Evolutionary conservation across 768 basidiomycete species (phyloP), one percentile per base, ranked within the genome.

Genomic region (Nidularia pulvinata): DNA sequence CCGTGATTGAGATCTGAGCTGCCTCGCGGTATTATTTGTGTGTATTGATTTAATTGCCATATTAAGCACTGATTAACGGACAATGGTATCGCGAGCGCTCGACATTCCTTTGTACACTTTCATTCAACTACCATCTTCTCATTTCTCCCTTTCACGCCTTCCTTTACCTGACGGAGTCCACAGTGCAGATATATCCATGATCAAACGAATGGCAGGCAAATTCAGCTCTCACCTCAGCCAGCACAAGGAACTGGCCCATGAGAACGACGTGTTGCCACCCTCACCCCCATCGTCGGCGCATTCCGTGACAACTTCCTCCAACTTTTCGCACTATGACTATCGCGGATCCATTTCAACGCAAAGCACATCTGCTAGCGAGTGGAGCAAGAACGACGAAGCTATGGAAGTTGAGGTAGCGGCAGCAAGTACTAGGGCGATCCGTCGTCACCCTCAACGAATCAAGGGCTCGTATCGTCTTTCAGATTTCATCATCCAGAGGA

Each of bases 401-500:
- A 57, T 73, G 61, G 70, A 72, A 7, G 19, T 7, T 7, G 9
- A 46, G 10, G 22, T 46, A 10, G 45, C 7, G 22, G 45, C 9
- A 19, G 11, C 45, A 11, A 7, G 22, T 10, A 9, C 45, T 10
- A n/a, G n/a, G n/a, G 22, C 22, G 7, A 46, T 46, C 7, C 45
- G 45, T 22, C 45, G 45, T 19, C 45, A 46, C 22, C 45, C 45
- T 25, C 45, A 46, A 43, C 70, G 85, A 53, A 78, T 80, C 11
- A 86, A 83, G 59, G 89, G 85, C 25, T 78, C 77, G 14, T 93
- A 93, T 68, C 80, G 83, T 32, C 79, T 94, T 19, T 60, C 76
- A 43, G 92, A 94, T 65, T 94, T 93, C 58, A 81, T 85, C 58
- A 86, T 94, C 57, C 86, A 90, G 60, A 77, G 91, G 30, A 94